phyloP scores from a whole-genome alignment of 2,329 filamentous ascomycete species.

The Whalleya microplaca region DNA sequence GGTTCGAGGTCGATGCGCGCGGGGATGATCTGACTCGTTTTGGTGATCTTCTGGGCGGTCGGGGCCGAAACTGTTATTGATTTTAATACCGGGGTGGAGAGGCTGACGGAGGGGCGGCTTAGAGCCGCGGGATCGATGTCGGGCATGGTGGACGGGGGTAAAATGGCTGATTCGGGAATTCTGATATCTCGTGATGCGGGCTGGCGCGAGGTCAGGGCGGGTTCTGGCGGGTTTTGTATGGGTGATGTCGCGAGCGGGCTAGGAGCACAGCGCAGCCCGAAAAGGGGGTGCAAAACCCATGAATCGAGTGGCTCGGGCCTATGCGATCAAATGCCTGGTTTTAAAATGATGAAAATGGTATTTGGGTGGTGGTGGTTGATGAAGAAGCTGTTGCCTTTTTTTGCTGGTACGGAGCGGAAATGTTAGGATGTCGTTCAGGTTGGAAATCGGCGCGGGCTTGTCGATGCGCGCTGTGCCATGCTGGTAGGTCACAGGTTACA shows the following conservation, averaged over 20 bases:
- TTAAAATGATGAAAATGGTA: constrained; percentile 26
- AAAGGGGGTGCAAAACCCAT: constrained; percentile 33
- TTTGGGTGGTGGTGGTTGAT: constrained; percentile 27
- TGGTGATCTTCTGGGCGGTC: constrained; percentile 54
- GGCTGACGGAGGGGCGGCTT: constrained; percentile 62
- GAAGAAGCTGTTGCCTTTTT: constrained; percentile 17
- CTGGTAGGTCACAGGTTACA: neutral
- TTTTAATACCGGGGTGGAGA: constrained; percentile 65
- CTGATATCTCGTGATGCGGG: constrained; percentile 28
- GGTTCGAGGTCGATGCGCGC: constrained; percentile 70
- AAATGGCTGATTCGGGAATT: constrained; percentile 27
- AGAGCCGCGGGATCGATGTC: constrained; percentile 73
- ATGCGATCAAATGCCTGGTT: constrained; percentile 30
- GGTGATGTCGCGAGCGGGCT: constrained; percentile 30
- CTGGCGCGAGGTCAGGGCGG: constrained; percentile 27
- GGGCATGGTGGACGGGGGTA: constrained; percentile 53
- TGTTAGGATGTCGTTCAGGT: constrained; percentile 16
- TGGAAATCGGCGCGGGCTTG: constrained; percentile 18
- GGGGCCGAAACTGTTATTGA: constrained; percentile 58
- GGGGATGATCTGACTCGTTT: constrained; percentile 66
- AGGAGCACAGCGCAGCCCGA: constrained; percentile 33
- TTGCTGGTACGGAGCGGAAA: constrained; percentile 20
- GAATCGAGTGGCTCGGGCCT: constrained; percentile 24
- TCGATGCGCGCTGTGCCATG: constrained; percentile 7
- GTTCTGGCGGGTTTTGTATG: constrained; percentile 20